Conservation (phyloP, 2,329 filamentous ascomycete genomes). For the Trichophyton verrucosum region DNA sequence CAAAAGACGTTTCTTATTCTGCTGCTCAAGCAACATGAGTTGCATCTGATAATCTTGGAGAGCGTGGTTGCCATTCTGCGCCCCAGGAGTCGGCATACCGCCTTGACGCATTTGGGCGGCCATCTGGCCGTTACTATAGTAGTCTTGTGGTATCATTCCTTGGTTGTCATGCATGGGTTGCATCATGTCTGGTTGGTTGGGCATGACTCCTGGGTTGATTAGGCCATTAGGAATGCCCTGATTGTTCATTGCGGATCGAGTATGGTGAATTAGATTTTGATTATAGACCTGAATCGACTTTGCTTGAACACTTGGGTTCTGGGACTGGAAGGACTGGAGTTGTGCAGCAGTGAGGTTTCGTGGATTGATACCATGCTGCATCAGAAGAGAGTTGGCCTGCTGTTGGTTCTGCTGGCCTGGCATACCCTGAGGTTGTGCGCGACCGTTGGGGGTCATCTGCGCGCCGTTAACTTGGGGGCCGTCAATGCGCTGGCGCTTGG, state of each 20-base stretch:
- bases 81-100: slow-evolving; percentile 20
- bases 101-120: slow-evolving; percentile 17
- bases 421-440: slow-evolving; percentile 56
- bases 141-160: slow-evolving; percentile 36
- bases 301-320: slow-evolving; percentile 50
- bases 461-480: slow-evolving; percentile 60
- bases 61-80: slow-evolving; percentile 42
- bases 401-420: slow-evolving; percentile 52
- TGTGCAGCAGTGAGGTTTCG: slow-evolving; percentile 61
- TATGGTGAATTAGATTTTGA: slow-evolving; percentile 68
- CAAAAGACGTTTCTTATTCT: slow-evolving; percentile 55
- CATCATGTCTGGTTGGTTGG: slow-evolving; percentile 73
- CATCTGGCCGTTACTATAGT: slow-evolving; percentile 49
- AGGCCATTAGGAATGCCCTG: slow-evolving; percentile 66
- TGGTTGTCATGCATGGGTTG: slow-evolving; percentile 53
- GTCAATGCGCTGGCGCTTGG: slow-evolving; percentile 75
- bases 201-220: slow-evolving; percentile 51
- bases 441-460: slow-evolving; percentile 65
- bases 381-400: slow-evolving; percentile 29
- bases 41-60: slow-evolving; percentile 61
- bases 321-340: slow-evolving; percentile 53
- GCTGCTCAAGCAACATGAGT: slow-evolving; percentile 55
- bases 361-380: slow-evolving; percentile 61
- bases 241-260: slow-evolving; percentile 63
- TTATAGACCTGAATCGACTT: slow-evolving; percentile 84